Evolutionary conservation across 2,329 filamentous ascomycete genomes (phyloP).

Genomic region (Xylaria sp.): DNA sequence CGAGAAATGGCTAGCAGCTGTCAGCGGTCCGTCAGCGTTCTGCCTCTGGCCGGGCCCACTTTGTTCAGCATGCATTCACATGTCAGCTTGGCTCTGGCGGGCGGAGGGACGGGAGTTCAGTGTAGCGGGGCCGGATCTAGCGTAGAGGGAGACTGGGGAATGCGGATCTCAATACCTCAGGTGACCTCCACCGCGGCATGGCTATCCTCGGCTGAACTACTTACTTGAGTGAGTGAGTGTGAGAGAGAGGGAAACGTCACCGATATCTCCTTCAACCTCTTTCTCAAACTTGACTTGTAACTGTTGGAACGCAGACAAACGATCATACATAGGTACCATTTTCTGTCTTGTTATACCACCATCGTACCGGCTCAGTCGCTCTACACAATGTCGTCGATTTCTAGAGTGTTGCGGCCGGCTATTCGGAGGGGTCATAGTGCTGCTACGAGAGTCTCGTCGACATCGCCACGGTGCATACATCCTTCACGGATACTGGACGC

Average conservation of each 20-base stretch:
- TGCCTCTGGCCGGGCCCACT: neutral
- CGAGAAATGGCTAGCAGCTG: neutral
- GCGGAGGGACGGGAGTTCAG: neutral
- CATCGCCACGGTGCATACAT: slow-evolving; percentile 36
- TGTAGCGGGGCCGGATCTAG: neutral
- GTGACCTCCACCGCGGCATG: slow-evolving; percentile 15
- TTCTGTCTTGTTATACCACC: neutral
- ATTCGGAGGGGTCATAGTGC: slow-evolving; percentile 52
- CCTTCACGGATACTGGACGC: slow-evolving; percentile 37
- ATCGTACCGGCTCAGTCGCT: slow-evolving; percentile 10
- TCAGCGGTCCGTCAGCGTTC: slow-evolving; percentile 1
- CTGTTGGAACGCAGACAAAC: neutral
- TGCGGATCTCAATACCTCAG: neutral
- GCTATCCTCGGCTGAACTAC: slow-evolving; percentile 34
- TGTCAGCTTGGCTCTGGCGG: slow-evolving; percentile 4
- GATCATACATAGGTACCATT: neutral
- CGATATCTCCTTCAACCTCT: neutral
- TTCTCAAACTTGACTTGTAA: neutral
- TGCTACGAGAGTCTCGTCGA: slow-evolving; percentile 38
- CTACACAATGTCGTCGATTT: slow-evolving; percentile 53
- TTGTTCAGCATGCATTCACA: slow-evolving; percentile 6
- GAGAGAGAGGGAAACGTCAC: slow-evolving; percentile 22
- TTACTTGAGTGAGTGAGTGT: too few species aligned
- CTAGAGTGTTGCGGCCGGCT: slow-evolving; percentile 57
- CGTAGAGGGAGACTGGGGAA: neutral